A percentile compares a stretch with the other conserved stretches of the same genome.
Conservation (phyloP, 768 basidiomycete genomes). For the Russula compacta region DNA sequence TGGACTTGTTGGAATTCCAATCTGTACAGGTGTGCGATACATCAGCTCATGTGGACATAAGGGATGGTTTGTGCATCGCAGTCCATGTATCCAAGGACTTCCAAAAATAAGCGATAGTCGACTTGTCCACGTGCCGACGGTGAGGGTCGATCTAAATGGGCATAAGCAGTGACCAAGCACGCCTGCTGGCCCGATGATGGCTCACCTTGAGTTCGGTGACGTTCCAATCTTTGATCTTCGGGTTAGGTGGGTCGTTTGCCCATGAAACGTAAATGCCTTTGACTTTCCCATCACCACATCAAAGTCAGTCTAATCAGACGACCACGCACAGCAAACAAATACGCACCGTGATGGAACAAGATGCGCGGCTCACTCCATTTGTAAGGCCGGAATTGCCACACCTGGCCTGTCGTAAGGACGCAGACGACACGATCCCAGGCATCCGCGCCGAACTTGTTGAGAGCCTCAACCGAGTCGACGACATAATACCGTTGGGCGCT, state of each 20-base stretch:
- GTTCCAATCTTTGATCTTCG: conserved; percentile 93
- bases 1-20: neutral
- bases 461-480: conserved; percentile 86
- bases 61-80: conserved; percentile 65
- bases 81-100: conserved; percentile 85
- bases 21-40: no score
- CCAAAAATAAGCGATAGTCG: conserved; percentile 95
- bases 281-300: conserved; percentile 38
- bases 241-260: conserved; percentile 84
- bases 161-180: neutral
- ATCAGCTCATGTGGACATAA: conserved; percentile 38
- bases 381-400: conserved; percentile 96
- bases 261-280: conserved; percentile 95
- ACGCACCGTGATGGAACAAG: conserved; percentile 85
- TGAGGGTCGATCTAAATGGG: conserved; percentile 71
- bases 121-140: conserved; percentile 88
- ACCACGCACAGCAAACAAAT: conserved; percentile 10
- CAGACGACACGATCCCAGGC: conserved; percentile 97
- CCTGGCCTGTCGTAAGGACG: conserved; percentile 96
- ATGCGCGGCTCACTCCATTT: conserved; percentile 93
- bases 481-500: conserved; percentile 59
- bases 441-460: conserved; percentile 85
- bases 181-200: neutral
- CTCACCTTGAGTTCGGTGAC: conserved; percentile 85
- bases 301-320: neutral